These are phyloP conservation scores for Cucumis variabilis DNA, from an alignment of 331 rosid genomes.

Conservation along the genomic window DNA sequence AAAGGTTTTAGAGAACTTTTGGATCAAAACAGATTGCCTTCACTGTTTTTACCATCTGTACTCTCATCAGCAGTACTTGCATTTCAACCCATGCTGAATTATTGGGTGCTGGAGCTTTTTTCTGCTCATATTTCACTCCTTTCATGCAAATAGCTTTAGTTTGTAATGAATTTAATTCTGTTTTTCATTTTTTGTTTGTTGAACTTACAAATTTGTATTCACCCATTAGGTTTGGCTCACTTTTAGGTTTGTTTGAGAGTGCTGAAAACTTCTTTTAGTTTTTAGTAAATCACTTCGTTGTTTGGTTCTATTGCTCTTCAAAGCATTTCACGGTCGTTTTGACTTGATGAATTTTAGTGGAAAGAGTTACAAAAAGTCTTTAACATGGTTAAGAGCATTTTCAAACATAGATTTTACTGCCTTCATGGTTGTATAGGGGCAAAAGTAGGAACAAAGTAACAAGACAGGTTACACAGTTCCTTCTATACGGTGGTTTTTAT, in stretches of 20 bases:
- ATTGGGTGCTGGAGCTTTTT: constrained; percentile 13
- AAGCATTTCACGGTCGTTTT: not conserved
- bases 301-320: not conserved
- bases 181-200: not conserved
- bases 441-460: not conserved
- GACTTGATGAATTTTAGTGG: not conserved
- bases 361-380: not conserved
- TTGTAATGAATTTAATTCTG: not conserved
- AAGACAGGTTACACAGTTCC: not conserved
- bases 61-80: too few species aligned
- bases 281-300: not conserved
- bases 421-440: not conserved
- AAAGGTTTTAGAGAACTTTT: too few species aligned
- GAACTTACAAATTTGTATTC: not conserved
- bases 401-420: not conserved
- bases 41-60: too few species aligned
- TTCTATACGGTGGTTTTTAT: not conserved
- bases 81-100: too few species aligned
- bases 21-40: too few species aligned
- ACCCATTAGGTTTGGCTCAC: not conserved
- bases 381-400: not conserved
- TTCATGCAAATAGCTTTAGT: not conserved
- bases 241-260: not conserved
- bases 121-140: not conserved
- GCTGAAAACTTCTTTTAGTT: not conserved